These are phyloP conservation scores for Aplosporella prunicola DNA, from an alignment of 2,329 filamentous ascomycete species.

Conservation along the genomic window DNA sequence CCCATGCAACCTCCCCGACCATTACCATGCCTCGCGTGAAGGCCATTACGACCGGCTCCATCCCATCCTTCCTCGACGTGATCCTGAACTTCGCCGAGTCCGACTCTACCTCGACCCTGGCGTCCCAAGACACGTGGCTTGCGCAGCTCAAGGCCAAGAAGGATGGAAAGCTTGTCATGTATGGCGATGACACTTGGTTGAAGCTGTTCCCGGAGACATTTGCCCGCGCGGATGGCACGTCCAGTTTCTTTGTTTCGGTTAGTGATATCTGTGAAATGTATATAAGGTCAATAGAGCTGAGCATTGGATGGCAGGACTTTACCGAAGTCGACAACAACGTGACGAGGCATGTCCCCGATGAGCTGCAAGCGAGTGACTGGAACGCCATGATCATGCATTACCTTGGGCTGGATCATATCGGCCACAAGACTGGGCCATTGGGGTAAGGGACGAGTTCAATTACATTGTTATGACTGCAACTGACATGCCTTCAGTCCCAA, in stretches of 20 bases:
- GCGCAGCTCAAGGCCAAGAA: slow-evolving; percentile 68
- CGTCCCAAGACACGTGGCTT: slow-evolving; percentile 89
- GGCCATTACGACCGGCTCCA: slow-evolving; percentile 92
- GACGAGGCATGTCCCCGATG: slow-evolving; percentile 73
- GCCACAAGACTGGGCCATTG: slow-evolving; percentile 84
- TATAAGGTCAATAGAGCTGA: slow-evolving; percentile 21
- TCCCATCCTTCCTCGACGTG: slow-evolving; percentile 95
- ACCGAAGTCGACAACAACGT: slow-evolving; percentile 97
- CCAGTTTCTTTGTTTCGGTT: slow-evolving; percentile 96
- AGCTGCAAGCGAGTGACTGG: slow-evolving; percentile 75
- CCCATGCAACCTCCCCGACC: slow-evolving; percentile 90
- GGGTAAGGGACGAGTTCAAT: slow-evolving; percentile 42
- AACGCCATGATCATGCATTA: slow-evolving; percentile 91
- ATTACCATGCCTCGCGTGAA: slow-evolving; percentile 98
- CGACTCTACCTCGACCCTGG: slow-evolving; percentile 80
- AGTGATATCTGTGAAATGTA: slow-evolving; percentile 31
- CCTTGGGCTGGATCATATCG: slow-evolving; percentile 91
- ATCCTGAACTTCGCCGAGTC: slow-evolving; percentile 95
- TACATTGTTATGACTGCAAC: slow-evolving; percentile 10
- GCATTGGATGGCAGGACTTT: slow-evolving; percentile 59
- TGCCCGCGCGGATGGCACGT: slow-evolving; percentile 79
- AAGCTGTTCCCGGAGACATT: slow-evolving; percentile 91
- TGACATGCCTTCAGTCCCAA: slow-evolving; percentile 50
- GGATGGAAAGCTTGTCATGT: slow-evolving; percentile 75
- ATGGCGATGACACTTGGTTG: slow-evolving; percentile 96